phyloP scores from a whole-genome alignment of 805 yeast species.

The Sungouiozyma intestinalis region DNA sequence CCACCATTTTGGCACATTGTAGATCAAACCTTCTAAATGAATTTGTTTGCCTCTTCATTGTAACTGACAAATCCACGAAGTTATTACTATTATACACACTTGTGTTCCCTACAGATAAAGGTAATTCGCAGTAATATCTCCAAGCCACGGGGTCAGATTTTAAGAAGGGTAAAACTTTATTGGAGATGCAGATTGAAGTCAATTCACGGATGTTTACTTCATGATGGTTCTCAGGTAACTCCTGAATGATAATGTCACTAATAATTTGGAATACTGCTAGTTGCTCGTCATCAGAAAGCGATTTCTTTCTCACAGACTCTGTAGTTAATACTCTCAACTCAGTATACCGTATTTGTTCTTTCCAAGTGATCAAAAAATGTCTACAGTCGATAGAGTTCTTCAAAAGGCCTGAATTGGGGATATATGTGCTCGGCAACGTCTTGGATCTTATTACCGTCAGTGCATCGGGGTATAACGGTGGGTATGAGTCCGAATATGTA shows the following conservation, averaged over 20 bases:
- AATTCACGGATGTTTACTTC: slow-evolving; percentile 4
- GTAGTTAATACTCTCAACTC: not conserved
- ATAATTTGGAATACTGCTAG: not conserved
- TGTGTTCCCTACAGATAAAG: not conserved
- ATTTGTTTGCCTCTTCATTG: slow-evolving; percentile 45
- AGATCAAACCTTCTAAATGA: slow-evolving; percentile 76
- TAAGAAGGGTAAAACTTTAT: slow-evolving; percentile 35
- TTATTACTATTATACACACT: not conserved
- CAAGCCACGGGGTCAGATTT: slow-evolving; percentile 27
- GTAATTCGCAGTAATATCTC: slow-evolving; percentile 9
- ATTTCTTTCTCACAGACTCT: not conserved
- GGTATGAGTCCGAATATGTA: slow-evolving; percentile 51
- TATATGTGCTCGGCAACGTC: slow-evolving; percentile 8
- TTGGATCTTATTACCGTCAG: slow-evolving; percentile 25
- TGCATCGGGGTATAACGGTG: slow-evolving; percentile 41
- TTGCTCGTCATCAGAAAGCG: not conserved
- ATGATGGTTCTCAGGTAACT: not conserved
- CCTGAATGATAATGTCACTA: not conserved
- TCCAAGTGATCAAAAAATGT: slow-evolving; percentile 45
- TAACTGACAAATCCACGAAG: not conserved
- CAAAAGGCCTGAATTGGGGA: slow-evolving; percentile 33
- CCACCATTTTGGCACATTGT: slow-evolving; percentile 65
- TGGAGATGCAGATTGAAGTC: slow-evolving; percentile 12
- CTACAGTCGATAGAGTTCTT: slow-evolving; percentile 44
- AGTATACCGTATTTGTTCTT: slow-evolving; percentile 30